phyloP scores from a whole-genome alignment of 805 yeast species.

The Komagataella populi region DNA sequence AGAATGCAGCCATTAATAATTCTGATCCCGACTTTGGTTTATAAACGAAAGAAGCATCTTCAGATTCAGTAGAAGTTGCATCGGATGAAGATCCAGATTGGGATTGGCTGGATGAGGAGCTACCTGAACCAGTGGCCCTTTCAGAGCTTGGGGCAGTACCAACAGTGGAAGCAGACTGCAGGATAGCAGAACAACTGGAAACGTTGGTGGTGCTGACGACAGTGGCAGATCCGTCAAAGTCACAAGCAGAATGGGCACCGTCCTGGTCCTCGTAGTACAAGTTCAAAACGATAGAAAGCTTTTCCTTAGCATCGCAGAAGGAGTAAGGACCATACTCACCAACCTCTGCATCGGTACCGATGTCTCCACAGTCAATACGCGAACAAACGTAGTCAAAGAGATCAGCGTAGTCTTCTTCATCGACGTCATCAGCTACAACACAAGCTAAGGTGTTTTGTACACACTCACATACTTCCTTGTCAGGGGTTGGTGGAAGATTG shows the following conservation, averaged over 20 bases:
- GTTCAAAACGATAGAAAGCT: conserved; percentile 56
- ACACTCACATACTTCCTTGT: conserved; percentile 54
- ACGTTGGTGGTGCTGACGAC: conserved; percentile 24
- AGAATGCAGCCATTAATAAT: conserved; percentile 19
- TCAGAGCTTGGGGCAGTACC: conserved; percentile 13
- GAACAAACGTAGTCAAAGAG: conserved; percentile 49
- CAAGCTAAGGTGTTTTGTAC: conserved; percentile 38
- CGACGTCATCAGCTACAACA: conserved; percentile 39
- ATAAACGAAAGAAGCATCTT: conserved; percentile 4
- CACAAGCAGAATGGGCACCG: conserved; percentile 40
- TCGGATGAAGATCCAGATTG: conserved; percentile 12
- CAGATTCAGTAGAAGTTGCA: conserved; percentile 11
- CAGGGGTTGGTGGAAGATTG: conserved; percentile 68
- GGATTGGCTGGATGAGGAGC: conserved; percentile 11
- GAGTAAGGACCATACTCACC: conserved; percentile 68
- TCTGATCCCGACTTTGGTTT: conserved; percentile 4
- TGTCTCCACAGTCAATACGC: conserved; percentile 44
- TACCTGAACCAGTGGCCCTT: conserved; percentile 12
- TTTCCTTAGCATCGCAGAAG: conserved; percentile 58
- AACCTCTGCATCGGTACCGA: conserved; percentile 41
- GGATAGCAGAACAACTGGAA: conserved; percentile 36
- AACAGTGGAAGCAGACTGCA: conserved; percentile 29
- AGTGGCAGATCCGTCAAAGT: conserved; percentile 61
- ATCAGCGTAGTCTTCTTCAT: conserved; percentile 39
- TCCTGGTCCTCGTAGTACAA: conserved; percentile 40